A percentile compares a stretch with the other conserved stretches of the same genome.
Evolutionary conservation across 2,329 filamentous ascomycete species (phyloP).

Genomic region (Cadophora malorum): DNA sequence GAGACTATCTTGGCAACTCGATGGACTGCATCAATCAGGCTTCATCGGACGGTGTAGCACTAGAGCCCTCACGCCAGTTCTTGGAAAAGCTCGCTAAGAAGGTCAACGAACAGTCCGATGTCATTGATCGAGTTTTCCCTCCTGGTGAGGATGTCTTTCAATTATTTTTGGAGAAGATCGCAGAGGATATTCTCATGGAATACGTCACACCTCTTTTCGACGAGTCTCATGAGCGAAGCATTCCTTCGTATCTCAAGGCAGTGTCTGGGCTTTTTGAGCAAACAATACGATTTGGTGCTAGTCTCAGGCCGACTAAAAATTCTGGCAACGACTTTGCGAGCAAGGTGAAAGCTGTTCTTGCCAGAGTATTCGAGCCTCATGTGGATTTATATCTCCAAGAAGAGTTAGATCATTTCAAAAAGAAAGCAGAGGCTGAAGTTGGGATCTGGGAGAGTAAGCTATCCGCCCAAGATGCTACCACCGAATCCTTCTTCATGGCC

Average conservation of each 20-base stretch:
- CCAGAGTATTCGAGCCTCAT: slow-evolving; percentile 85
- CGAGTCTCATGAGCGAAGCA: slow-evolving; percentile 78
- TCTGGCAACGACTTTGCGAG: slow-evolving; percentile 66
- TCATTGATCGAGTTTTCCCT: slow-evolving; percentile 83
- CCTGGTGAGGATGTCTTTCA: slow-evolving; percentile 75
- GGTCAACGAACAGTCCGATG: slow-evolving; percentile 79
- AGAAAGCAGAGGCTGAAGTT: slow-evolving; percentile 78
- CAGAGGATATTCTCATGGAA: slow-evolving; percentile 81
- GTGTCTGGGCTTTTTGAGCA: slow-evolving; percentile 90
- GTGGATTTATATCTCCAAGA: slow-evolving; percentile 93
- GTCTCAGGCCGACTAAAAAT: slow-evolving; percentile 70
- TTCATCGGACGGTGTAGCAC: slow-evolving; percentile 68
- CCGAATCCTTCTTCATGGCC: slow-evolving; percentile 94
- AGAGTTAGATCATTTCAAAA: slow-evolving; percentile 85
- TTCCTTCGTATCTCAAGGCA: slow-evolving; percentile 81
- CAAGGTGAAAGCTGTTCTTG: slow-evolving; percentile 70
- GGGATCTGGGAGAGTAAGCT: slow-evolving; percentile 89
- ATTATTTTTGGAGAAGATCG: slow-evolving; percentile 80
- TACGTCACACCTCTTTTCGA: slow-evolving; percentile 88
- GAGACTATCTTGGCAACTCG: slow-evolving; percentile 73
- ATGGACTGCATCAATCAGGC: slow-evolving; percentile 81
- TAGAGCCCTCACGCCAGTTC: slow-evolving; percentile 82
- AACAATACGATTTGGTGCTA: slow-evolving; percentile 76
- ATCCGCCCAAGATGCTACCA: slow-evolving; percentile 86
- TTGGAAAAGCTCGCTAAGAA: slow-evolving; percentile 77